A percentile compares a stretch with the other conserved stretches of the same genome.
Evolutionary conservation across 495 filamentous ascomycete species (phyloP).

Genomic region (Penicillium ochrochloron): DNA sequence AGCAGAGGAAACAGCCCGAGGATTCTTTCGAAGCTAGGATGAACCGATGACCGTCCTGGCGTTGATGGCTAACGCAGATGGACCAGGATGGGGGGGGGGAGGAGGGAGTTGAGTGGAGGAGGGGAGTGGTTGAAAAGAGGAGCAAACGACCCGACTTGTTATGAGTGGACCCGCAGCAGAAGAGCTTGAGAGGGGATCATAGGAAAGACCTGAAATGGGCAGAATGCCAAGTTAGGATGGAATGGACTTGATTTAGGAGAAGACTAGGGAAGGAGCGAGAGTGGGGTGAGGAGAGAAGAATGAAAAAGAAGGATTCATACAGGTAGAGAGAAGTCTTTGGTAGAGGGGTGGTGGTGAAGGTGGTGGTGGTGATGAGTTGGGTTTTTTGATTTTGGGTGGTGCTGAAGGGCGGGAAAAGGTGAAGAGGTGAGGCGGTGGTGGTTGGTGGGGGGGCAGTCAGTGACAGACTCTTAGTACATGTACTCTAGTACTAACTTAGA

Average conservation of each 20-base stretch:
- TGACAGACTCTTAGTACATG: background rate
- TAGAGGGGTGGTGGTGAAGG: background rate
- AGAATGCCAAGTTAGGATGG: constrained; percentile 12
- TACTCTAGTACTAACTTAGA: too few species aligned
- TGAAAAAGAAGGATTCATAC: background rate
- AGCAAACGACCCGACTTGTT: constrained; percentile 32
- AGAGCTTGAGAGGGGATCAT: constrained; percentile 35
- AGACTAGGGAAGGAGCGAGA: background rate
- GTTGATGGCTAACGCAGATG: constrained; percentile 18
- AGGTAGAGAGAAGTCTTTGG: background rate
- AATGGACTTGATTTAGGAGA: background rate
- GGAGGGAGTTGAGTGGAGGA: constrained; percentile 32
- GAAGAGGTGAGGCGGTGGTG: constrained; percentile 32
- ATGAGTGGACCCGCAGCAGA: constrained; percentile 34
- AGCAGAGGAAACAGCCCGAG: constrained; percentile 20
- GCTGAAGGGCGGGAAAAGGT: constrained; percentile 12
- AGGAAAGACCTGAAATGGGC: constrained; percentile 8
- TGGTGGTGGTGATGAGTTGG: constrained; percentile 1
- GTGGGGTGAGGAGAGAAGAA: background rate
- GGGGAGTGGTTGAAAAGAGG: constrained; percentile 30
- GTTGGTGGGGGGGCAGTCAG: constrained; percentile 8
- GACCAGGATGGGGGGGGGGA: constrained; percentile 23
- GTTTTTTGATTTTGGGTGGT: constrained; percentile 2
- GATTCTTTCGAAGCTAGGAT: constrained; percentile 17
- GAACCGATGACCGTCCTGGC: constrained; percentile 7